Conservation (phyloP, 2,329 filamentous ascomycete species). For the Plenodomus biglobosus region DNA sequence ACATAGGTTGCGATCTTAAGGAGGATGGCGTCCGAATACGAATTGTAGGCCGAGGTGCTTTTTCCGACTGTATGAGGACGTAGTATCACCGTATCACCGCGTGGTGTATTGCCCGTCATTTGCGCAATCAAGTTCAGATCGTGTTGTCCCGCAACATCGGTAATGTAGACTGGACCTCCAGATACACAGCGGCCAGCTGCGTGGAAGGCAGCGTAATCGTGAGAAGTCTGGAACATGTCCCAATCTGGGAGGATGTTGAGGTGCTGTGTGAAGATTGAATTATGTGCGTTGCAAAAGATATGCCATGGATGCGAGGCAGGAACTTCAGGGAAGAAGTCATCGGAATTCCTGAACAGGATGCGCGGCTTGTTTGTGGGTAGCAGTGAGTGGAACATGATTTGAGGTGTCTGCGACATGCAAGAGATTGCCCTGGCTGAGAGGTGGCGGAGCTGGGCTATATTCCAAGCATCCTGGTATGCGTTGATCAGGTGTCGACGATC, state of each 20-base stretch:
- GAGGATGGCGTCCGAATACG: conserved; percentile 71
- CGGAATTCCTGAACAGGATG: conserved; percentile 80
- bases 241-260: conserved; percentile 85
- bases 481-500: conserved; percentile 71
- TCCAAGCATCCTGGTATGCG: conserved; percentile 85
- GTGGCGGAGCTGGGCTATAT: conserved; percentile 71
- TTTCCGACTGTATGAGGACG: conserved; percentile 75
- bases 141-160: conserved; percentile 82
- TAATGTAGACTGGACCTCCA: conserved; percentile 93
- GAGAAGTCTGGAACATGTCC: conserved; percentile 72
- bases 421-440: conserved; percentile 80
- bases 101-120: conserved; percentile 74
- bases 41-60: conserved; percentile 70
- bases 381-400: conserved; percentile 82
- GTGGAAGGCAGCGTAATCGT: conserved; percentile 77
- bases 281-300: conserved; percentile 91
- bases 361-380: conserved; percentile 73
- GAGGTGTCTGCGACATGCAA: conserved; percentile 91
- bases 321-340: conserved; percentile 86
- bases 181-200: conserved; percentile 87
- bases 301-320: conserved; percentile 88
- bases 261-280: conserved; percentile 77
- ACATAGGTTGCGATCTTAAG: conserved; percentile 80
- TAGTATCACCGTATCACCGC: conserved; percentile 76
- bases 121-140: conserved; percentile 73